Percentiles rank a stretch among this genome's conserved stretches.
These are phyloP conservation scores for Candida berthetii DNA, from an alignment of 805 yeast species.

Conservation along the genomic window DNA sequence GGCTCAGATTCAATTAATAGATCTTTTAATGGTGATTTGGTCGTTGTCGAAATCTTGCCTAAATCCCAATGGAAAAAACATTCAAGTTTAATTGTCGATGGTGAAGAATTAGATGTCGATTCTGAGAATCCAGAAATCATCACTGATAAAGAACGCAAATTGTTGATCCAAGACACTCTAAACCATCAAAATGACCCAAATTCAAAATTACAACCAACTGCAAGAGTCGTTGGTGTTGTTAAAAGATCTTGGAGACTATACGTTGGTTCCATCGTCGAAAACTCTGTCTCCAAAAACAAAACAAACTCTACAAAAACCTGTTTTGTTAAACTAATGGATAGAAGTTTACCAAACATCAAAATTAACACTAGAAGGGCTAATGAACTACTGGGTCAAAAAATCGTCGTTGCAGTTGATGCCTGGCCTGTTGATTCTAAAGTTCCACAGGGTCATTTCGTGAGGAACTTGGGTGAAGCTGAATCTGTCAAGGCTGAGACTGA, in stretches of 20 bases:
- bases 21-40: slow-evolving; percentile 88
- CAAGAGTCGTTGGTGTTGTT: slow-evolving; percentile 78
- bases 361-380: slow-evolving; percentile 83
- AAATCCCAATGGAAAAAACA: slow-evolving; percentile 85
- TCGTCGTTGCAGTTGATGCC: slow-evolving; percentile 86
- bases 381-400: slow-evolving; percentile 81
- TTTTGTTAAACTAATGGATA: slow-evolving; percentile 85
- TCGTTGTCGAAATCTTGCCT: slow-evolving; percentile 85
- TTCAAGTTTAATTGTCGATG: slow-evolving; percentile 68
- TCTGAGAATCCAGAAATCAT: slow-evolving; percentile 41
- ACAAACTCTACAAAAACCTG: slow-evolving; percentile 72
- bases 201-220: slow-evolving; percentile 78
- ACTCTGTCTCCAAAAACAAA: slow-evolving; percentile 53
- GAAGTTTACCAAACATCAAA: slow-evolving; percentile 77
- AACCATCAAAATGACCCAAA: slow-evolving; percentile 47
- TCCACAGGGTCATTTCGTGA: slow-evolving; percentile 93
- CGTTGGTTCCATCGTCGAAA: slow-evolving; percentile 87
- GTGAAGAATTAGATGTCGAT: slow-evolving; percentile 30
- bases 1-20: slow-evolving; percentile 87
- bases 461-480: slow-evolving; percentile 86
- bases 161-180: slow-evolving; percentile 74
- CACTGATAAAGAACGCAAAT: slow-evolving; percentile 64
- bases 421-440: slow-evolving; percentile 83
- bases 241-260: slow-evolving; percentile 94
- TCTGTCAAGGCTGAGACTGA: slow-evolving; percentile 94